Evolutionary conservation across 352 stramenopile species (phyloP), one percentile per base, ranked within the genome.

Genomic region (Albugo laibachii): DNA sequence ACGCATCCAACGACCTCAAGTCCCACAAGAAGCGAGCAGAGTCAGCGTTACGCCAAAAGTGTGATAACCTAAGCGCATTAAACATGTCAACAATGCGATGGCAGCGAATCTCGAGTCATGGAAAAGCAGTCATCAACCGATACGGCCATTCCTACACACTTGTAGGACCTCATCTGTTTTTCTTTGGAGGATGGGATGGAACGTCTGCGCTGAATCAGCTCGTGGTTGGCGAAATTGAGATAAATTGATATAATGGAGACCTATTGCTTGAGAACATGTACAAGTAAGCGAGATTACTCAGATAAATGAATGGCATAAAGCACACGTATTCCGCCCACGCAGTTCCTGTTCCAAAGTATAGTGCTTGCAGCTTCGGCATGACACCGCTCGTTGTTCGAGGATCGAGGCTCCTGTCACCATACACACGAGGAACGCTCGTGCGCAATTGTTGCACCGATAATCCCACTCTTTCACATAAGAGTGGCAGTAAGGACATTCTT

Each of bases 361-460:
- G 54, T 96, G 84, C 41, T 83, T 74, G 52, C 85, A 96, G 0
- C 65, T 80, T 45, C 77, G 80, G 69, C 85, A 96, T 49, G 63
- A 66, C 45, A 83, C 62, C 36, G 77, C 67, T 31, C 73, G 69
- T 52, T 86, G 70, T 35, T 80, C 61, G 41, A 86, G 59, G 49
- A 93, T 83, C 12, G 64, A 75, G 24, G 68, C 60, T 19, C 76
- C 74, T 6, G 75, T 85, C 61, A 80, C 75, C 62, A 89, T 84
- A 53, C 75, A 83, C 15, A 62, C 78, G 19, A 65, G 69, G 46
- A 92, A 83, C 13, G 63, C 47, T 21, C 68, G 65, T 48, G 73
- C 75, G 55, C 86, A 94, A 44, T 73, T 86, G 15, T 54, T 55
- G 46, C 80, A 95, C 40, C 80, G 81, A 14, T 68, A 63, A 37